Evolutionary conservation across 2,329 filamentous ascomycete genomes (phyloP).

Genomic region (Fusarium sp.): DNA sequence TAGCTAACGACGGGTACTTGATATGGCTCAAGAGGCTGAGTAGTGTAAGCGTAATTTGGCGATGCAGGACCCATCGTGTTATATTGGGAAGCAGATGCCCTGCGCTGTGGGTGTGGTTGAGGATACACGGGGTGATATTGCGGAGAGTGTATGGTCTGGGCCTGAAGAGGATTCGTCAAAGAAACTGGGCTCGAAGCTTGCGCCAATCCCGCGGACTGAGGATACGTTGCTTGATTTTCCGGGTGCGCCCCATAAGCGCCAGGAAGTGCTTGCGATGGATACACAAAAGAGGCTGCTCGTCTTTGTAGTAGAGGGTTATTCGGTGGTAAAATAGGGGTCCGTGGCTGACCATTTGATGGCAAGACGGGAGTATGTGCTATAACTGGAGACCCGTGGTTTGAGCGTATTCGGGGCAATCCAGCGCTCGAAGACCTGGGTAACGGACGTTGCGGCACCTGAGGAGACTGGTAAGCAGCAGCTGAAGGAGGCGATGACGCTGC

Average conservation of each 20-base stretch:
- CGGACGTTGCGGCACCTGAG: conserved; percentile 4
- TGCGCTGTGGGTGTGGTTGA: conserved; percentile 2
- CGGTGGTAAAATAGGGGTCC: conserved; percentile 10
- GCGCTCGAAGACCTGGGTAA: conserved; percentile 13
- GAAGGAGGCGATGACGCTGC: not conserved
- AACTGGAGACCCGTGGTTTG: conserved; percentile 10
- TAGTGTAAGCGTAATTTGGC: conserved; percentile 3
- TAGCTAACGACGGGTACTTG: conserved; percentile 2
- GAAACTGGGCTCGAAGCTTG: conserved; percentile 6
- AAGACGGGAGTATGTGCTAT: conserved; percentile 2
- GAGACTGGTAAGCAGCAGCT: conserved; percentile 11
- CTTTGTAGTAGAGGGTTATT: conserved; percentile 12
- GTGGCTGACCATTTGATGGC: conserved; percentile 2
- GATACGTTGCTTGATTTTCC: not conserved
- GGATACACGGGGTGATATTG: conserved; percentile 9
- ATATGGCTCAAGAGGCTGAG: not conserved
- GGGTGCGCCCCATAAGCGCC: not conserved
- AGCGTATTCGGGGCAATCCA: not conserved
- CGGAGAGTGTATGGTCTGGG: conserved; percentile 14
- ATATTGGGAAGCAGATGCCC: conserved; percentile 6
- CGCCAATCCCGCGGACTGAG: conserved; percentile 8
- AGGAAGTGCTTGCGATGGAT: conserved; percentile 25
- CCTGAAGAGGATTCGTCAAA: not conserved
- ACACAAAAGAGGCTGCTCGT: conserved; percentile 23
- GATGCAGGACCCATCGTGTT: not conserved